A percentile compares a stretch with the other conserved stretches of the same genome.
Conservation (phyloP, 495 filamentous ascomycete genomes). For the Annulohypoxylon bovei region DNA sequence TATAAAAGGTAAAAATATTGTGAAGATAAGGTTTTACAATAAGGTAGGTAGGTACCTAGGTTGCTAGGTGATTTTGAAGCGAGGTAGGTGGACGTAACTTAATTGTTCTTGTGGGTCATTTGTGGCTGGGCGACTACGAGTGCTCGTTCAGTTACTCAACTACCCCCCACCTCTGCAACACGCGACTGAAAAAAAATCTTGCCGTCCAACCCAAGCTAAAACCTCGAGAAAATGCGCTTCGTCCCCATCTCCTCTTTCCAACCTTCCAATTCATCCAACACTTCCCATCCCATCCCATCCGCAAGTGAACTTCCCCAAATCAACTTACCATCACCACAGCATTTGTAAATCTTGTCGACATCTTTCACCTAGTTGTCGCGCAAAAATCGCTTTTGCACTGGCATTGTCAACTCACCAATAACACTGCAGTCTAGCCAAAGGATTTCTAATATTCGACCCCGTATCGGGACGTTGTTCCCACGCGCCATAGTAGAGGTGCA, state of each 20-base stretch:
- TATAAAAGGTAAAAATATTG: too few relatives aligned
- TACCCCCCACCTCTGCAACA: conserved; percentile 41
- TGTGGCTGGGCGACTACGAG: neutral
- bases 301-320: neutral
- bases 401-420: conserved; percentile 15
- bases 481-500: conserved; percentile 35
- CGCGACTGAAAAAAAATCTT: conserved; percentile 37
- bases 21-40: too few relatives aligned
- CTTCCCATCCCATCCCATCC: neutral
- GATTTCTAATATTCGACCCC: conserved; percentile 14
- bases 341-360: conserved; percentile 24
- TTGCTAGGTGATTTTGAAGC: neutral
- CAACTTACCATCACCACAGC: conserved; percentile 24
- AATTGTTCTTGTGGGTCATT: neutral
- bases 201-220: conserved; percentile 25
- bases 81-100: neutral
- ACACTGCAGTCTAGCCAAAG: conserved; percentile 6
- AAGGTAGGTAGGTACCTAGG: neutral
- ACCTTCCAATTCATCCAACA: conserved; percentile 11
- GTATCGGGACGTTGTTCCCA: conserved; percentile 22
- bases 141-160: conserved; percentile 3
- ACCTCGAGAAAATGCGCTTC: conserved; percentile 21
- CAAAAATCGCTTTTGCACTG: neutral
- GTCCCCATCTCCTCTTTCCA: conserved; percentile 13
- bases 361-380: conserved; percentile 26